Evolutionary conservation across 768 basidiomycete genomes (phyloP), one percentile per base, ranked within the genome.

Genomic region (Crassisporium funariophilum): DNA sequence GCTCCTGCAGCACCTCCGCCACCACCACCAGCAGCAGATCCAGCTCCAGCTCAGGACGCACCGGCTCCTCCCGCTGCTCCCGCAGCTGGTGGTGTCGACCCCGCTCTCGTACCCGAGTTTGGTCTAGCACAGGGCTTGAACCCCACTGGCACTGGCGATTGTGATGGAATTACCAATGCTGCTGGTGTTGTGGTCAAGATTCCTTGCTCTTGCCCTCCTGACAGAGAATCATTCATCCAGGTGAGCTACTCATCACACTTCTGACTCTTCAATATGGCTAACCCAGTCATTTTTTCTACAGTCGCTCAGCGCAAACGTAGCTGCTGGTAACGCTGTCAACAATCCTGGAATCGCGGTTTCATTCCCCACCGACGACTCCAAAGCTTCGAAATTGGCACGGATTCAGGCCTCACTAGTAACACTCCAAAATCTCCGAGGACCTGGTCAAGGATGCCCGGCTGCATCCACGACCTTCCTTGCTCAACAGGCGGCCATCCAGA

Each of bases 61-160:
- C 17, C 53, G 9, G 6, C 50, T 7, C 16, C 55, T 21, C 31
- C 54, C 4, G 21, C 60, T 19, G 27, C 57, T 7, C 47, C 67
- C 16, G 46, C 56, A 2, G 52, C 59, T 39, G 65, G 65, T 27
- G 76, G 73, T 47, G 77, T 85, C 12, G 63, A 81, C 58, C 65
- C 75, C n/a, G 57, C 67, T 2, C 71, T 85, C 2, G 76, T 84
- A 8, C 85, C 85, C 0, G 61, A 76, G 4, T 78, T 88, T 33
- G 85, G 84, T 19, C 72, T 73, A 54, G 48, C 62, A 12, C 59
- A 82, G 20, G 82, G 81, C 33, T 53, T 78, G 16, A 86, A 86
- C 59, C 86, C 85, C 12, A 81, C 81, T 20, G 72, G 86, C 12
- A 82, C 81, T 5, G 86, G 83, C n/a, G 78, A 87, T 57, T 88